Conservation (phyloP, 768 basidiomycete species). For the Podaxis rugospora region DNA sequence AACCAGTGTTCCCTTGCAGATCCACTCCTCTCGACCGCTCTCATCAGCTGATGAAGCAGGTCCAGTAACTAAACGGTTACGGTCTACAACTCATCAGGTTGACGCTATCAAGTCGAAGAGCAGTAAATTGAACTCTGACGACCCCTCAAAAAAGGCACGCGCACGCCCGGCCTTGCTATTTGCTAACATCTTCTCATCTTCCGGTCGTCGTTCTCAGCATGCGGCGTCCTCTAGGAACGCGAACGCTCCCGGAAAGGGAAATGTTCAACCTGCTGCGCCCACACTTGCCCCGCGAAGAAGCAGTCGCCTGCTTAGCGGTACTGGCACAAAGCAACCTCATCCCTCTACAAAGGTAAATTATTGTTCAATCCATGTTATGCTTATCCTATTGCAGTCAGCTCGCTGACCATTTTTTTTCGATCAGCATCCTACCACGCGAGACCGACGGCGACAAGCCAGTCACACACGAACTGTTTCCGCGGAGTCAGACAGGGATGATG, state of each 20-base stretch:
- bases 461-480: slow-evolving; percentile 55
- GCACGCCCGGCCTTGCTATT: slow-evolving; percentile 83
- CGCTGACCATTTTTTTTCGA: slow-evolving; percentile 7
- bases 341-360: slow-evolving; percentile 47
- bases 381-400: slow-evolving; percentile 6
- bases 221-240: slow-evolving; percentile 59
- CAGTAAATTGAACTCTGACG: slow-evolving; percentile 59
- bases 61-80: slow-evolving; percentile 70
- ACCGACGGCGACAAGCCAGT: slow-evolving; percentile 53
- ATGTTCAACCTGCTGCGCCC: slow-evolving; percentile 35
- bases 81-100: slow-evolving; percentile 55
- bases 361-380: slow-evolving; percentile 1
- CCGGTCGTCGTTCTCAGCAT: slow-evolving; percentile 75
- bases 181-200: slow-evolving; percentile 87
- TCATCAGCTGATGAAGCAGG: slow-evolving; percentile 83
- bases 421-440: slow-evolving; percentile 34
- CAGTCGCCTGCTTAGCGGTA: slow-evolving; percentile 62
- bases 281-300: slow-evolving; percentile 63
- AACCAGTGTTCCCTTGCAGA: slow-evolving; percentile 36
- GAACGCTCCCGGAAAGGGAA: slow-evolving; percentile 47
- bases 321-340: slow-evolving; percentile 43
- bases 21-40: slow-evolving; percentile 58
- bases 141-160: slow-evolving; percentile 87
- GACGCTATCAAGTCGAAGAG: slow-evolving; percentile 52
- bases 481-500: slow-evolving; percentile 75